phyloP scores from a whole-genome alignment of 106 monocot genomes.

The Acorus gramineus region DNA sequence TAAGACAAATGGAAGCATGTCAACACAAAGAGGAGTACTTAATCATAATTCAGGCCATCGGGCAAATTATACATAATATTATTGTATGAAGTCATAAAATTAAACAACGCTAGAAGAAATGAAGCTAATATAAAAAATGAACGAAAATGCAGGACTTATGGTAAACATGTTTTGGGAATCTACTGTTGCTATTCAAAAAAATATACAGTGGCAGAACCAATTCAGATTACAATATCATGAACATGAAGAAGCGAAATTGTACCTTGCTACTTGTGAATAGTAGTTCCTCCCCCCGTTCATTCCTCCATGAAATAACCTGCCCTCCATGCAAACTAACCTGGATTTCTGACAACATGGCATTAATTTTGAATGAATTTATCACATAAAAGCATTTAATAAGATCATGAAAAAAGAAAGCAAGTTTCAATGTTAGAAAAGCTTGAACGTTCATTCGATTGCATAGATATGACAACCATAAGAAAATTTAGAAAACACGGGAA shows the following conservation, averaged over 20 bases:
- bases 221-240: too few species aligned
- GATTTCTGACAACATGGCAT: conserved; percentile 2
- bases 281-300: conserved; percentile 74
- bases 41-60: background rate
- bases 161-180: too few species aligned
- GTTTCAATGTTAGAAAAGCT: too few species aligned
- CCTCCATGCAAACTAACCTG: conserved; percentile 89
- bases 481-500: background rate
- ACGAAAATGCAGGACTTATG: too few species aligned
- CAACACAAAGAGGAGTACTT: background rate
- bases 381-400: too few species aligned
- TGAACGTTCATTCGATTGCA: too few species aligned
- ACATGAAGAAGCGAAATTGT: background rate
- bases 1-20: background rate
- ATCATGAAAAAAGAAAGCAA: conserved; percentile 11
- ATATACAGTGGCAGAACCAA: too few species aligned
- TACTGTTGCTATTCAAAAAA: too few species aligned
- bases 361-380: too few species aligned
- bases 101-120: background rate
- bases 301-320: conserved; percentile 86
- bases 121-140: background rate
- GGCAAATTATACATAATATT: too few species aligned
- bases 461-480: background rate
- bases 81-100: too few species aligned
- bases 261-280: conserved; percentile 92